Evolutionary conservation across 2,329 filamentous ascomycete species (phyloP).

Genomic region (Colletotrichum sp.): DNA sequence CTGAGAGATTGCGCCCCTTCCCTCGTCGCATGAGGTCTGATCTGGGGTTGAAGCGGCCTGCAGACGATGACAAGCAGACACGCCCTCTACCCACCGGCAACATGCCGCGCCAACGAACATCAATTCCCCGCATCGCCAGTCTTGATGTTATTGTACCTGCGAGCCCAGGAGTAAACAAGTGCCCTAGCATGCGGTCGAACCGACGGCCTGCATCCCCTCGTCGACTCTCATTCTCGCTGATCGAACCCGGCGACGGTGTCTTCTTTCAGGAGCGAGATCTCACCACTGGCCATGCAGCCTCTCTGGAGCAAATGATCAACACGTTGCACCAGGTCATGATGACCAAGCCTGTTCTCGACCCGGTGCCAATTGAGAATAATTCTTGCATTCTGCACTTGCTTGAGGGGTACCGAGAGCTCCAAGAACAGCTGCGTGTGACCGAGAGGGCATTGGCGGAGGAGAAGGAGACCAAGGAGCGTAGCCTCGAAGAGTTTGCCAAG

Average conservation of each 20-base stretch:
- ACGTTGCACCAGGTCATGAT: conserved; percentile 47
- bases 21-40: not conserved
- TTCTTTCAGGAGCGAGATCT: conserved; percentile 21
- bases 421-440: conserved; percentile 22
- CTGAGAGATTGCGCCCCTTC: not conserved
- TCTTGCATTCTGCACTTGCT: conserved; percentile 43
- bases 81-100: not conserved
- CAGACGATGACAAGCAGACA: not conserved
- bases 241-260: not conserved
- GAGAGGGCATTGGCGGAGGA: conserved; percentile 13
- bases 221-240: not conserved
- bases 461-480: conserved; percentile 23
- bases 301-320: conserved; percentile 48
- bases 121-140: conserved; percentile 4
- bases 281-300: conserved; percentile 43
- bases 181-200: not conserved
- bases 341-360: conserved; percentile 34
- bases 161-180: not conserved
- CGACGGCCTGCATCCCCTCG: not conserved
- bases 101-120: not conserved
- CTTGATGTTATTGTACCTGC: not conserved
- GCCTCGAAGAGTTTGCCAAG: conserved; percentile 36
- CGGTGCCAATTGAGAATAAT: conserved; percentile 46
- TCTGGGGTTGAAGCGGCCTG: not conserved
- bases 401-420: conserved; percentile 37